Evolutionary conservation across 2,329 filamentous ascomycete species (phyloP).

Genomic region (Fusarium marasasianum): DNA sequence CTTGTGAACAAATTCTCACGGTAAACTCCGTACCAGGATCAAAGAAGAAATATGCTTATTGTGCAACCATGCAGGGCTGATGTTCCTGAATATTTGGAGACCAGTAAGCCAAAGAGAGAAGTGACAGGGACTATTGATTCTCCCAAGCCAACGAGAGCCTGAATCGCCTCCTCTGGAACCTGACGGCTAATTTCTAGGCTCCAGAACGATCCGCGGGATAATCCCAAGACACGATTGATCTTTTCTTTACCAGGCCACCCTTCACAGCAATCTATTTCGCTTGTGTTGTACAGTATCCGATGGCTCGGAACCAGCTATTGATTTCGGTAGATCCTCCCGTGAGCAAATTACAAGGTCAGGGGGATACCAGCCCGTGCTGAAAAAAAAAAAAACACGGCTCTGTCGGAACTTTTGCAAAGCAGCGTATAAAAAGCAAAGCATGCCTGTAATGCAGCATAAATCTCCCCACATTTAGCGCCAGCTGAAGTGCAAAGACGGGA

Average conservation of each 20-base stretch:
- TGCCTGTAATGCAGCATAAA: not conserved
- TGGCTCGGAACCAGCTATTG: not conserved
- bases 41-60: not conserved
- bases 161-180: not conserved
- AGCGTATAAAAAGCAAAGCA: not conserved
- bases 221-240: no score
- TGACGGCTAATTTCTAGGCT: not conserved
- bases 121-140: not conserved
- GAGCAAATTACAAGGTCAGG: not conserved
- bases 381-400: no score
- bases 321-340: no score
- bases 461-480: no score
- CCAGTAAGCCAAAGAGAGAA: not conserved
- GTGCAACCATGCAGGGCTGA: not conserved
- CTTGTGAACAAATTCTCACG: fast-evolving
- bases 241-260: fast-evolving
- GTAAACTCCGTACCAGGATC: not conserved
- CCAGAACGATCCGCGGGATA: no score
- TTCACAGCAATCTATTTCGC: fast-evolving
- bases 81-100: not conserved
- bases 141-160: not conserved
- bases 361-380: not conserved
- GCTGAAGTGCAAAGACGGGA: not conserved
- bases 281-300: not conserved
- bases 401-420: not conserved